Base-by-base conservation (phyloP, 768 basidiomycete genomes). In the Tulasnella calospora region DNA sequence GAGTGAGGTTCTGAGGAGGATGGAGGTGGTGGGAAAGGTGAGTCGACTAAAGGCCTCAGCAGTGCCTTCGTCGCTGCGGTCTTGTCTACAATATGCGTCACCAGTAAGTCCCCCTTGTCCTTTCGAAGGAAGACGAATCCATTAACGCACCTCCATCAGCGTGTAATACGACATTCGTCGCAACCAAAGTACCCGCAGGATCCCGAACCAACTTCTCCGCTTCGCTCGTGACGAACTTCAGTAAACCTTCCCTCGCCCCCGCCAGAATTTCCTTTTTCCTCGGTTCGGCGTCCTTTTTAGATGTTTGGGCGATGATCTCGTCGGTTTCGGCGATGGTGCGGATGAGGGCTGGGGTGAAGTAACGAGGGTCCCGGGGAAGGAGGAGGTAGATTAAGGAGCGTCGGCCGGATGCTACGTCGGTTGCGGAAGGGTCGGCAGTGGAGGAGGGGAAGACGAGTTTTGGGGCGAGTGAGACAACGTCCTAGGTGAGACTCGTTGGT, bases 321-420 rank as follows among this genome's bases (percentile, higher is more conserved):
- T 96, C 95, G 0, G 92, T 96, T 83, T 92, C 92, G 4, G 91
- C 90, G 0, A 98, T 86, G 3, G 88, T 84, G 0, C 87, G 84
- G 44, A 94, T 92, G 81, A 93, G 90, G 0, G 93, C 89, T 1
- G 95, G 94, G 0, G 94, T 95, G 82, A 95, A 96, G 83, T 97
- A 93, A 74, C 94, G 89, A 44, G 90, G 87, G n/a, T 90, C 91
- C 7, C 95, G 91, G 2, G 95, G 95, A 1, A 91, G 88, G 71
- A 98, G 86, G 77, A 94, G 91, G 84, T 97, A 94, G 40, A 96
- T 87, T 0, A 97, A 86, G 3, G 92, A 88, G 12, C 95, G 89
- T 57, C 96, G 91, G 47, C 95, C 95, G 67, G 77, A 73, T 36
- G 79, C 61, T 9, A 74, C 44, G 51, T 57, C 55, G 0, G 46